These are phyloP conservation scores for Yarrowia sp. DNA, from an alignment of 805 yeast genomes.

Conservation along the genomic window DNA sequence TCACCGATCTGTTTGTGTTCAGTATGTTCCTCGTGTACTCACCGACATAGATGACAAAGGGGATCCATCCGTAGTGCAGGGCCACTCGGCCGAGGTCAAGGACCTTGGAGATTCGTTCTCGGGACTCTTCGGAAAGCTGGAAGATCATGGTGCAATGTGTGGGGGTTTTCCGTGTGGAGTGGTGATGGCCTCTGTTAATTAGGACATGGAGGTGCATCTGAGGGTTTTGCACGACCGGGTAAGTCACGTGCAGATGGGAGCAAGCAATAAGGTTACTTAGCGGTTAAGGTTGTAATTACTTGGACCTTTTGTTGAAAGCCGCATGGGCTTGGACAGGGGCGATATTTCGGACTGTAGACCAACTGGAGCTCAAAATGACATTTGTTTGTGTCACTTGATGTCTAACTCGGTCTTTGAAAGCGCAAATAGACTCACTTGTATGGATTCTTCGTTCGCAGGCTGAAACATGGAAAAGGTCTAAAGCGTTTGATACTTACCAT, in stretches of 20 bases:
- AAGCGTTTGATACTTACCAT: too few species aligned
- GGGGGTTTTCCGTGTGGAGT: slow-evolving; percentile 15
- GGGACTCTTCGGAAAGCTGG: slow-evolving; percentile 39
- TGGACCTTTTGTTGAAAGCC: too few species aligned
- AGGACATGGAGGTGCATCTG: background rate
- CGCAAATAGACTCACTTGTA: too few species aligned
- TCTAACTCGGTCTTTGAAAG: too few species aligned
- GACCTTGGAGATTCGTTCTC: slow-evolving; percentile 83
- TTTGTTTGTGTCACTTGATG: too few species aligned
- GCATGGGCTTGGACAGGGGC: too few species aligned
- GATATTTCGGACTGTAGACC: too few species aligned
- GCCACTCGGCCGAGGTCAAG: slow-evolving; percentile 83
- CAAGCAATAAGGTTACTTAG: background rate
- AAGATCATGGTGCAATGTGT: slow-evolving; percentile 18
- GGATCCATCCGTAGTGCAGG: slow-evolving; percentile 97
- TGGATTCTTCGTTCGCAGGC: too few species aligned
- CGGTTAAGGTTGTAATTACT: background rate
- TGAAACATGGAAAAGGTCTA: too few species aligned
- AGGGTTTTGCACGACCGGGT: slow-evolving; percentile 38
- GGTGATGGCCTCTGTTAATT: background rate
- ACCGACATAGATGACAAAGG: slow-evolving; percentile 87
- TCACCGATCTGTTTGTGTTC: background rate
- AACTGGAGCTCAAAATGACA: too few species aligned
- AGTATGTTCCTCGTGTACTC: slow-evolving; percentile 27
- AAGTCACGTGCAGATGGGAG: slow-evolving; percentile 13